Base-by-base conservation (phyloP, 2,329 filamentous ascomycete genomes). In the Apiospora aurea region DNA sequence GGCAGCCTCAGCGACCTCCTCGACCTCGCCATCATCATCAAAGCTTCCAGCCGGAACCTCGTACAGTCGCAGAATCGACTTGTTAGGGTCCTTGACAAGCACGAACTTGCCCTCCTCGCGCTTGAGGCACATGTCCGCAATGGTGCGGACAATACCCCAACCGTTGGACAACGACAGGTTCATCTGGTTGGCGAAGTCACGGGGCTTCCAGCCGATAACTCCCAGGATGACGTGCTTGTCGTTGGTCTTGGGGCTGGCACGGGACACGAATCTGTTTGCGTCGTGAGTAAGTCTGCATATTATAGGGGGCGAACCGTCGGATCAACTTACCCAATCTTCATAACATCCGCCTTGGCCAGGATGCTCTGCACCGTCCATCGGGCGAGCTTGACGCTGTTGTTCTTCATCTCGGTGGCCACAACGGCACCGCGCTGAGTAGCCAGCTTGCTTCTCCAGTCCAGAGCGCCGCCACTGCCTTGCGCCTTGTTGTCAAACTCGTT, bases 401-500 rank as follows among this genome's bases (percentile, higher is more conserved):
- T 99, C 94, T 99, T 99, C 96, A 99, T 99, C 87, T 99, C 96
- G 16, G 96, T 99, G 26, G 96, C 96, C 38, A 99, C 93, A 61
- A 99, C 96, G 72, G 96, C 96, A 91, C 96, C 96, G 79, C 96
- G 93, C 87, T 98, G 95, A 78, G 92, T 94, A 75, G 94, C 93
- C 73, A 99, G 90, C 90, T 99, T 99, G 77, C 92, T 93, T 82
- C 96, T 90, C 96, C 96, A 99, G 89, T 99, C 96, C 70, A 99
- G 89, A 71, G 96, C 96, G 75, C 96, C 95, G 77, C 96, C 96
- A 76, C 94, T 94, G 78, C 96, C 96, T 82, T 97, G 95, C 34
- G 96, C 96, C 88, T 97, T 98, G 90, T 91, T 95, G 87, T 99
- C 96, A 81, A 98, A 99, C 87, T 99, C 96, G 87, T 99, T 99